Evolutionary conservation across 805 yeast genomes (phyloP).

Genomic region (Nakazawaea laoshanensis): DNA sequence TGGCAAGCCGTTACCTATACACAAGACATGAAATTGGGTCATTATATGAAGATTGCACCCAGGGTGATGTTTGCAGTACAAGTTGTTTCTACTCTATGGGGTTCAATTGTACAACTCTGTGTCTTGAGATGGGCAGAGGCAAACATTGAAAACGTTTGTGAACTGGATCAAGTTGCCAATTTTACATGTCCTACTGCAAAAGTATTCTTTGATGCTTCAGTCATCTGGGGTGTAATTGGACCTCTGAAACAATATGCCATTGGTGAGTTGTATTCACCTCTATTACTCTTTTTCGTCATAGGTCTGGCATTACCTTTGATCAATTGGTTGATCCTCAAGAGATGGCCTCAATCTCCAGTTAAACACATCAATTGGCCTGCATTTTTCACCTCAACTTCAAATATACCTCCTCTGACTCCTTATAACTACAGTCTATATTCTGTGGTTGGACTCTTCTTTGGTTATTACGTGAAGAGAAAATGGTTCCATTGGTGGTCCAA

Average conservation of each 20-base stretch:
- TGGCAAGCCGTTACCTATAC: slow-evolving; percentile 48
- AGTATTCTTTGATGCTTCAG: slow-evolving; percentile 45
- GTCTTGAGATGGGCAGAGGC: slow-evolving; percentile 33
- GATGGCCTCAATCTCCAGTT: slow-evolving; percentile 30
- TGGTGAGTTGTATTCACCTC: slow-evolving; percentile 40
- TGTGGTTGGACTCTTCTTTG: slow-evolving; percentile 45
- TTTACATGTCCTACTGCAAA: slow-evolving; percentile 39
- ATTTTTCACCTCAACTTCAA: slow-evolving; percentile 50
- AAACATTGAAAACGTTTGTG: slow-evolving; percentile 33
- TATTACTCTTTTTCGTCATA: slow-evolving; percentile 51
- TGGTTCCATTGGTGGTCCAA: slow-evolving; percentile 71
- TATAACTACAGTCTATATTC: slow-evolving; percentile 56
- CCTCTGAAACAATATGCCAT: slow-evolving; percentile 46
- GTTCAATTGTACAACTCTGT: slow-evolving; percentile 31
- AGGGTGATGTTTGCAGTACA: slow-evolving; percentile 48
- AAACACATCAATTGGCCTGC: slow-evolving; percentile 57
- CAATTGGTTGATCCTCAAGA: slow-evolving; percentile 27
- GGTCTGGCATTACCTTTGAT: slow-evolving; percentile 42
- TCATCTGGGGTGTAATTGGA: slow-evolving; percentile 63
- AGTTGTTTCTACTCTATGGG: slow-evolving; percentile 34
- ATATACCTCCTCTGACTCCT: slow-evolving; percentile 70
- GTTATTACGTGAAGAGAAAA: slow-evolving; percentile 44
- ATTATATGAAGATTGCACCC: slow-evolving; percentile 59
- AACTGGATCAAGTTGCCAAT: slow-evolving; percentile 28
- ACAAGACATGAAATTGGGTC: slow-evolving; percentile 54